Percentiles rank a stretch among this genome's conserved stretches.
phyloP scores from a whole-genome alignment of 371 early-diverging fungal genomes.

The Mucor circinelloides region DNA sequence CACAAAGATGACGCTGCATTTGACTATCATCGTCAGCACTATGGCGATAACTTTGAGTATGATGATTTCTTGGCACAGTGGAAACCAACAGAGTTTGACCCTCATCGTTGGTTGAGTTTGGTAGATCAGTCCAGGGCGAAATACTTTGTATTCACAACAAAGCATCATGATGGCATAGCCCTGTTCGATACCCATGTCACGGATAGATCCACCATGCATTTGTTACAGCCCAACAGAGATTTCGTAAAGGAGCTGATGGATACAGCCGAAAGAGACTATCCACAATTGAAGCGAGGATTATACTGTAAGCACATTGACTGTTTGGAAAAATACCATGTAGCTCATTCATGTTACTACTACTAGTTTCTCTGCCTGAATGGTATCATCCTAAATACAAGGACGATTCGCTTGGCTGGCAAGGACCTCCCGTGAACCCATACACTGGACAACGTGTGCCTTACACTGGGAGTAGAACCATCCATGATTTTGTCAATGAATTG shows the following conservation, averaged over 20 bases:
- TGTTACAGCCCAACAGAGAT: conserved; percentile 26
- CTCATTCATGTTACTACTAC: not conserved
- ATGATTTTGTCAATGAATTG: conserved; percentile 39
- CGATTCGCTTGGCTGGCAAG: conserved; percentile 35
- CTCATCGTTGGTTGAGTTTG: conserved; percentile 31
- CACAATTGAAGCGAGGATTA: conserved; percentile 38
- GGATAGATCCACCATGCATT: conserved; percentile 23
- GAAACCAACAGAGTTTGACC: conserved; percentile 26
- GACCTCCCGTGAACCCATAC: conserved; percentile 35
- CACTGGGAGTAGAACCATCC: conserved; percentile 25
- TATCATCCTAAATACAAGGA: conserved; percentile 35
- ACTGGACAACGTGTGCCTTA: conserved; percentile 20
- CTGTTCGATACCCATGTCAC: conserved; percentile 38
- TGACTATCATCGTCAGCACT: conserved; percentile 25
- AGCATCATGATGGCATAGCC: conserved; percentile 47
- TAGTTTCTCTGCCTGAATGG: conserved; percentile 50
- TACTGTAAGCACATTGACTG: conserved; percentile 30
- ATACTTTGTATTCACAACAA: conserved; percentile 44
- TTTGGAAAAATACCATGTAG: too few relatives aligned
- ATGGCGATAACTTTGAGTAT: conserved; percentile 32
- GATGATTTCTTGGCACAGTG: conserved; percentile 34
- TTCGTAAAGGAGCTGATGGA: conserved; percentile 34
- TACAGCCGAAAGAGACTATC: conserved; percentile 24
- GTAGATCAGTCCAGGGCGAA: conserved; percentile 26
- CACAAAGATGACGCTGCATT: conserved; percentile 22